Evolutionary conservation across 169 alveolate genomes (phyloP).

Genomic region (Plasmodium billcollinsi): DNA sequence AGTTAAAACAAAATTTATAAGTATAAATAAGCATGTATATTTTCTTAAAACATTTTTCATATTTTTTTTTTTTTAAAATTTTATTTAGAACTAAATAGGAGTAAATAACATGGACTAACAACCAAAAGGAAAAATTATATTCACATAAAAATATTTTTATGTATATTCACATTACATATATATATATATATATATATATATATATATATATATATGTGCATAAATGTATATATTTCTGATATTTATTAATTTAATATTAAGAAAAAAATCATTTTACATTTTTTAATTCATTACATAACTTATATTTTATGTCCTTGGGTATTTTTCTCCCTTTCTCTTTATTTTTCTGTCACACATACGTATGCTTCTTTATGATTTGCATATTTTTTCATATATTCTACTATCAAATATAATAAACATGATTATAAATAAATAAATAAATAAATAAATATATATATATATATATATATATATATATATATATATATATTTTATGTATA

Average conservation of each 20-base stretch:
- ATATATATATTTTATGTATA: not conserved
- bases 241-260: too few species aligned
- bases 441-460: not conserved
- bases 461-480: not conserved
- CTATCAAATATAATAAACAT: too few species aligned
- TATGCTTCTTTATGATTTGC: too few species aligned
- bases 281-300: too few species aligned
- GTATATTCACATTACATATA: not conserved
- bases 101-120: not conserved
- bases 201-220: not conserved
- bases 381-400: too few species aligned
- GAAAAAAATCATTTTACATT: too few species aligned
- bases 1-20: not conserved
- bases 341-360: too few species aligned
- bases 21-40: slow-evolving; percentile 10
- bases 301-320: too few species aligned
- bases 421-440: too few species aligned
- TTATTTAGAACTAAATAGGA: too few species aligned
- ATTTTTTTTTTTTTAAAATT: slow-evolving; percentile 5
- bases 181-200: slow-evolving; percentile 8
- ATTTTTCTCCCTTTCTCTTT: too few species aligned
- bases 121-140: not conserved
- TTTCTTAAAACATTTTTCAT: slow-evolving; percentile 62
- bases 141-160: not conserved
- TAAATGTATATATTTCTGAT: not conserved